Evolutionary conservation across 164 flowering plant species (phyloP).

Genomic region (Nymphaea thermarum): DNA sequence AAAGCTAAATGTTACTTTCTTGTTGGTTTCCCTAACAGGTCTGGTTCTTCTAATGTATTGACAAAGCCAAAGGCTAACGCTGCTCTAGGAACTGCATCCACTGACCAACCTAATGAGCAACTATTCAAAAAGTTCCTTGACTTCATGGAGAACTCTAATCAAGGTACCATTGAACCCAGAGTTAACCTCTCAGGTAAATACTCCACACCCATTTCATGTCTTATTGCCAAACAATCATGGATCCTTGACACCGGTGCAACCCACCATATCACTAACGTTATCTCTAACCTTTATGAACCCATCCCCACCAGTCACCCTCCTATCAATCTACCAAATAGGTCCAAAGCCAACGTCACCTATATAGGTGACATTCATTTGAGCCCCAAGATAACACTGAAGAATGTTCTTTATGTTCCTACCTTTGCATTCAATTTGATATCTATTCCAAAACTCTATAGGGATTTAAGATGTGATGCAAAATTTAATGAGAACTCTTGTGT

Average conservation of each 20-base stretch:
- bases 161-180: too few relatives aligned
- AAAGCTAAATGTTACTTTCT: too few relatives aligned
- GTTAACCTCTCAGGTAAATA: too few relatives aligned
- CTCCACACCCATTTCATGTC: too few relatives aligned
- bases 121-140: too few relatives aligned
- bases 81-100: too few relatives aligned
- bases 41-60: too few relatives aligned
- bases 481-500: neutral
- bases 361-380: neutral
- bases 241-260: neutral
- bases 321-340: neutral
- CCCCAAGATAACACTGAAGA: neutral
- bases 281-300: neutral
- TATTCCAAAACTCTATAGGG: neutral
- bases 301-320: neutral
- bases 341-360: neutral
- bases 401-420: slow-evolving; percentile 1
- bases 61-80: too few relatives aligned
- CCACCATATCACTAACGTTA: neutral
- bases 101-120: too few relatives aligned
- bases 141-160: too few relatives aligned
- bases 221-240: neutral
- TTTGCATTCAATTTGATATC: neutral
- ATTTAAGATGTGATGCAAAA: neutral
- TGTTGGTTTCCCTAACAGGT: too few relatives aligned